Percentiles rank a stretch among this genome's conserved stretches.
phyloP scores from a whole-genome alignment of 139 green algal species.

The Zygnema circumcarinatum region DNA sequence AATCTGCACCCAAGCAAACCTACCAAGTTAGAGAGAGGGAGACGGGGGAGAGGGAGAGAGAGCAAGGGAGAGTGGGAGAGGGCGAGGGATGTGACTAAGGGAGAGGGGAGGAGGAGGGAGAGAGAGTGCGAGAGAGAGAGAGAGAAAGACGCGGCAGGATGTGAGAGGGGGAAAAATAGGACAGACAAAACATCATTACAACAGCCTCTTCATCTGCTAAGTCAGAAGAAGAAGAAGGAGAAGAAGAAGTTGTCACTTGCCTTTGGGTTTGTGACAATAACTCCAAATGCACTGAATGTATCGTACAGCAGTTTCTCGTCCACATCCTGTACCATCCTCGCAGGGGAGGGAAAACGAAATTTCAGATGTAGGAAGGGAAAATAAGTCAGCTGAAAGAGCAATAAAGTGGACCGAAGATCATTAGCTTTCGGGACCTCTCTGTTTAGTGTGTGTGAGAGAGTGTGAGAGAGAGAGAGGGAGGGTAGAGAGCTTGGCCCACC shows the following conservation, averaged over 20 bases:
- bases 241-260: conserved; percentile 1
- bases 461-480: neutral
- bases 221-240: too few species aligned
- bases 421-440: too few species aligned
- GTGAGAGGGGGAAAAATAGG: neutral
- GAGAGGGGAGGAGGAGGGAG: neutral
- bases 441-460: too few species aligned
- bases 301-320: conserved; percentile 99
- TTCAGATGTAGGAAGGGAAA: neutral
- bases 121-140: neutral
- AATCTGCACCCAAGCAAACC: too few species aligned
- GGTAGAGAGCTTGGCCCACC: neutral
- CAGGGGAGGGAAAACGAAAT: too few species aligned
- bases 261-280: conserved; percentile 91
- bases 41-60: too few species aligned
- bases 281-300: conserved; percentile 97
- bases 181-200: too few species aligned
- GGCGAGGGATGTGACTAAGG: neutral
- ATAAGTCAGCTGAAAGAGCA: neutral
- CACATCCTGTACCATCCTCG: conserved; percentile 78
- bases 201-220: neutral
- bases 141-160: conserved; percentile 4
- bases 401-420: too few species aligned
- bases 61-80: neutral
- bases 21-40: too few species aligned